Evolutionary conservation across 2,329 filamentous ascomycete genomes (phyloP).

Genomic region (Cladosporium sp.): DNA sequence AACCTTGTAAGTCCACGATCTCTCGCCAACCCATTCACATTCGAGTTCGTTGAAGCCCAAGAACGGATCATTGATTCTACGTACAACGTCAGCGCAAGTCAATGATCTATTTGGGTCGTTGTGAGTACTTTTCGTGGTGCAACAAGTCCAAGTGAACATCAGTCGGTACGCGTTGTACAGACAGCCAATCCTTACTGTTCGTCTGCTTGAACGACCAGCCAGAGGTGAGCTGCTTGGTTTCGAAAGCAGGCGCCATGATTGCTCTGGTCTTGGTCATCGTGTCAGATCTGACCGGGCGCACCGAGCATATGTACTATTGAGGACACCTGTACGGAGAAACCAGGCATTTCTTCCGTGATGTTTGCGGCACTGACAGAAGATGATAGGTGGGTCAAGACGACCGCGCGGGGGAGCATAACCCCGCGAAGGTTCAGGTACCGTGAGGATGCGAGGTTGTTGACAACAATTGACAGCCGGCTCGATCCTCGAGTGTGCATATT

Average conservation of each 20-base stretch:
- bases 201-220: constrained; percentile 47
- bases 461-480: too few species aligned
- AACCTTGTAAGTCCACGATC: constrained; percentile 45
- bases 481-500: too few species aligned
- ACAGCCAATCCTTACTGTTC: constrained; percentile 39
- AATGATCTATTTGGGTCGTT: neutral
- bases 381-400: neutral
- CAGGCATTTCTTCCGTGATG: neutral
- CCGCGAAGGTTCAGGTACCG: neutral
- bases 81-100: constrained; percentile 13
- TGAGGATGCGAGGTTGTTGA: neutral
- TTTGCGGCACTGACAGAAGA: neutral
- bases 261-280: constrained; percentile 1
- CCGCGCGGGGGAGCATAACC: neutral
- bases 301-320: neutral
- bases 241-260: constrained; percentile 16
- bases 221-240: constrained; percentile 30
- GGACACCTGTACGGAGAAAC: neutral
- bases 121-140: constrained; percentile 39
- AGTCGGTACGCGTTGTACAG: constrained; percentile 43
- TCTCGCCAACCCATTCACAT: constrained; percentile 48
- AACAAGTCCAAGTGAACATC: constrained; percentile 48
- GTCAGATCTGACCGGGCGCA: neutral
- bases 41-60: constrained; percentile 48
- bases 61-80: constrained; percentile 48